phyloP scores from a whole-genome alignment of 352 stramenopile species.

The Globisporangium recalcitrans region DNA sequence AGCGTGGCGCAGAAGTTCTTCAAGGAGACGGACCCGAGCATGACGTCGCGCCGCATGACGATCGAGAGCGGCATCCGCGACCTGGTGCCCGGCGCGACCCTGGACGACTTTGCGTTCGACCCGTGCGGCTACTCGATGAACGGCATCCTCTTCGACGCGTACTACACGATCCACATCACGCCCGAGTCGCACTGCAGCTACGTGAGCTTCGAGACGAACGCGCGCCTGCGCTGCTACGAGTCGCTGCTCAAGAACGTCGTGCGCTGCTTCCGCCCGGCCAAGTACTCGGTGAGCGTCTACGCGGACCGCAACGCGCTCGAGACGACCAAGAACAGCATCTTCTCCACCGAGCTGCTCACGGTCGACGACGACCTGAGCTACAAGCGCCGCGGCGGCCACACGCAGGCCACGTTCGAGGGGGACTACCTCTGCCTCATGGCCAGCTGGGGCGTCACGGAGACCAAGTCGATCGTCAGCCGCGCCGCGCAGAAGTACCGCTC shows the following conservation, averaged over 20 bases:
- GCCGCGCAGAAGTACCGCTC: conserved; percentile 63
- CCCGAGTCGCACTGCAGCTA: conserved; percentile 96
- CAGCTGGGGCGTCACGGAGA: conserved; percentile 58
- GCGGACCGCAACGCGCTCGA: conserved; percentile 81
- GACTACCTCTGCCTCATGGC: conserved; percentile 85
- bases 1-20: conserved; percentile 83
- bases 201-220: conserved; percentile 98
- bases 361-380: conserved; percentile 73
- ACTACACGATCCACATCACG: conserved; percentile 99
- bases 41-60: conserved; percentile 90
- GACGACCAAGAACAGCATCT: conserved; percentile 66
- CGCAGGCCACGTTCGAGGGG: conserved; percentile 79
- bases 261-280: conserved; percentile 94
- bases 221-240: conserved; percentile 74
- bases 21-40: conserved; percentile 56
- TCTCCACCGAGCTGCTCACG: conserved; percentile 60
- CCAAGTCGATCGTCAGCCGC: conserved; percentile 28
- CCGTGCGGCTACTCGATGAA: conserved; percentile 99
- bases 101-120: conserved; percentile 98
- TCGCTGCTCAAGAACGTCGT: conserved; percentile 97
- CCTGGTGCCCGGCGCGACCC: conserved; percentile 91
- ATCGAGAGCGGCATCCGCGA: conserved; percentile 92
- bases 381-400: conserved; percentile 80
- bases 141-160: conserved; percentile 96
- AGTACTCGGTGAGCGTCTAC: conserved; percentile 98